Evolutionary conservation across 768 basidiomycete genomes (phyloP), one percentile per base, ranked within the genome.

Genomic region (Tephrocybe sp.): DNA sequence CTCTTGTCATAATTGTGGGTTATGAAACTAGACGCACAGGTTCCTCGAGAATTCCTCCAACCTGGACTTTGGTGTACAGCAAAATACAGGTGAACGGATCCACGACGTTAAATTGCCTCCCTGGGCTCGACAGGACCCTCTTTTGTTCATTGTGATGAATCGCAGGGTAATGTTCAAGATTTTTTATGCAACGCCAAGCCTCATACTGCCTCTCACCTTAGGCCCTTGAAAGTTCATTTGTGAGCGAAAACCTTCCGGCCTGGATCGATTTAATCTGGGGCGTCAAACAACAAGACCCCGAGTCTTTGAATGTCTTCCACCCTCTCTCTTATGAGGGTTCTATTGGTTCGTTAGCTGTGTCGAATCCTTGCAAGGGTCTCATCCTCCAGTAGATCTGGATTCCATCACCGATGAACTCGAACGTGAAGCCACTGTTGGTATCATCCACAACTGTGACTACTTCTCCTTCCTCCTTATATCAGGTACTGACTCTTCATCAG

Each of bases 241-340:
- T 93, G 45, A 92, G 91, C 69, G 82, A 89, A 55, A 76, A 88
- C 56, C 74, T 98, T 9, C 84, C 89, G 0, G 77, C 80, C 9
- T 97, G 95, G 94, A 95, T 98, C 56, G 95, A 98, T 60, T 77
- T 97, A 25, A 89, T 95, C 44, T 98, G 94, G 91, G 90, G 90
- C 28, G 82, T 69, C 64, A 89, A 89, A 53, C 91, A 96, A 73
- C 83, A 82, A 3, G 92, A 95, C 60, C 72, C 80, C 0, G 79
- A 78, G 6, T 80, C 87, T 0, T 68, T 86, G 51, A 98, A 97
- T 58, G 88, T 86, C 6, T 97, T 92, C 71, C 94, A 97, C 65
- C 95, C 94, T 0, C 69, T 97, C 28, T 95, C 92, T 13, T 97
- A 97, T 59, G 92, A 94, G 58, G 92, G 93, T 3, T 86, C 90